Evolutionary conservation across 1,284 basidiomycete species (phyloP), one percentile per base, ranked within the genome.

Genomic region (Lignosus rhinocerotis): DNA sequence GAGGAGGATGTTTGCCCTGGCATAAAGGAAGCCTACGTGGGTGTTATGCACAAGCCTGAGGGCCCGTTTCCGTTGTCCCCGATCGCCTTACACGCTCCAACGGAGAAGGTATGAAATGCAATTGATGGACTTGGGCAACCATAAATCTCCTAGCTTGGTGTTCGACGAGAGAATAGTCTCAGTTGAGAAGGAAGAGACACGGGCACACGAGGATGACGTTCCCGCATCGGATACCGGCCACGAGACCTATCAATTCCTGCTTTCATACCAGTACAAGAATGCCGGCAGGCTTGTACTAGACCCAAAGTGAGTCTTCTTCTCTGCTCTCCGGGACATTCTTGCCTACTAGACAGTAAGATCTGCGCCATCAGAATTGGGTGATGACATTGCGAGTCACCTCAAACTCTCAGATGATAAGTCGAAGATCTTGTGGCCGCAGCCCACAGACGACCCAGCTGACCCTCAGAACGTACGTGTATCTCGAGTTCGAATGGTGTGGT

Each of bases 371-470:
- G 81, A 80, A 56, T 80, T 80, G 49, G 84, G 84, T 1, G 76
- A 78, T 30, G 66, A 65, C 6, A 65, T 82, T 44, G 81, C 83
- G 10, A 68, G 76, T 38, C 72, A 61, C n/a, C 73, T 84, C 53
- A 84, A 84, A 70, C 71, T 80, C 4, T 76, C 77, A 1, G 49
- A 60, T 8, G 77, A 80, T 55, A 80, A 80, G 0, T 75, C 73
- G 11, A 80, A 77, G 51, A 76, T 83, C 12, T 72, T 84, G 2
- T 83, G 80, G 78, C 85, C 84, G 1, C 85, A 88, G 66, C 86
- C 85, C 17, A 79, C 80, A 9, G 85, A 88, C 63, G 81, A 83
- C 31, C 79, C 80, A 0, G 69, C 78, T 8, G 86, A 88, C 66
- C 86, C 86, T 6, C 85, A 87, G 70, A 87, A 87, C 64, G 86